Evolutionary conservation across 495 filamentous ascomycete genomes (phyloP).

Genomic region (Penicillium steckii): DNA sequence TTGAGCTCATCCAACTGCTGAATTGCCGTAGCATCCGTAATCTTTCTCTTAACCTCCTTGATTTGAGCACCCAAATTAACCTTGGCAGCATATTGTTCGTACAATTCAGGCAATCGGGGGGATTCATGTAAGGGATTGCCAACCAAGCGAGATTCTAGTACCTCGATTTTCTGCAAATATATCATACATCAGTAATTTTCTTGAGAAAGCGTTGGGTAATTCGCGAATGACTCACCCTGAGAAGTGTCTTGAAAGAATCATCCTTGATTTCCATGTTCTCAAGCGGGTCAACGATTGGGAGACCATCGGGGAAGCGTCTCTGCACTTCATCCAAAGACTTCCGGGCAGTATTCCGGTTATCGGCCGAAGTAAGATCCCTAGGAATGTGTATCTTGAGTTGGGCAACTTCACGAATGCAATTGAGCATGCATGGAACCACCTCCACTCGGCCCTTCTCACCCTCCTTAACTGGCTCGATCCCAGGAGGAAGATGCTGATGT

Average conservation of each 20-base stretch:
- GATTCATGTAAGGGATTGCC: slow-evolving; percentile 88
- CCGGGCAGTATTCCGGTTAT: slow-evolving; percentile 63
- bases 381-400: slow-evolving; percentile 79
- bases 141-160: slow-evolving; percentile 87
- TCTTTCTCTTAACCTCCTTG: slow-evolving; percentile 83
- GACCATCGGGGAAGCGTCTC: slow-evolving; percentile 86
- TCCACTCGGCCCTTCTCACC: slow-evolving; percentile 76
- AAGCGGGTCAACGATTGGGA: slow-evolving; percentile 84
- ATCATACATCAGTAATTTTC: slow-evolving; percentile 7
- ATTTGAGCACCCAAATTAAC: slow-evolving; percentile 72
- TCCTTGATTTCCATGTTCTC: slow-evolving; percentile 94
- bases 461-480: slow-evolving; percentile 58
- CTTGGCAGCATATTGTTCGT: slow-evolving; percentile 80
- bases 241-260: slow-evolving; percentile 85
- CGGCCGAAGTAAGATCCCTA: slow-evolving; percentile 60
- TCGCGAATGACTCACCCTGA: slow-evolving; percentile 54
- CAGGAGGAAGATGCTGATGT: slow-evolving; percentile 59
- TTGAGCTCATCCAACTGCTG: slow-evolving; percentile 95
- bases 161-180: slow-evolving; percentile 83
- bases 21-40: slow-evolving; percentile 75
- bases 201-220: not conserved
- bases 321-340: slow-evolving; percentile 72
- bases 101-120: slow-evolving; percentile 74
- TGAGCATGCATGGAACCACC: slow-evolving; percentile 82
- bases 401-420: slow-evolving; percentile 73